Base-by-base conservation (phyloP, 1,284 basidiomycete genomes). In the Ganoderma boninense region DNA sequence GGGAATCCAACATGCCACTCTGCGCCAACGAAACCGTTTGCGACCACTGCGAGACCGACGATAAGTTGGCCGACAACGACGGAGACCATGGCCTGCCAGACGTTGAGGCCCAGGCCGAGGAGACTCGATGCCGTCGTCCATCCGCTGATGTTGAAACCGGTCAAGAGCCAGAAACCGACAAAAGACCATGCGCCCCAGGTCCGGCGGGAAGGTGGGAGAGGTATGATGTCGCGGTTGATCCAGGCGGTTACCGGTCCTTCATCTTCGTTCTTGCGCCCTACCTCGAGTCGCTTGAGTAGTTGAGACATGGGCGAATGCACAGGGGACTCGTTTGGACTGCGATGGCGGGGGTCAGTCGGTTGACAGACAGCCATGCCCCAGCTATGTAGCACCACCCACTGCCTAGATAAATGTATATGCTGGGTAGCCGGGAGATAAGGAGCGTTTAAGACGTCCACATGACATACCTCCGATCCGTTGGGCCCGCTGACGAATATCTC, bases 1-100 rank as follows among this genome's bases (percentile, higher is more conserved):
- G 75, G 75, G 46, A 74, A 76, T 18, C 75, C 75, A 64, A 74
- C 69, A 56, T 76, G 75, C 71, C 74, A 76, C 60, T 74, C 73
- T 1, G 75, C 75, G 8, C 75, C 75, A 26, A 73, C 72, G 65
- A 62, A 70, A 8, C 72, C 72, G 52, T 71, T 73, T 1, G 57
- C 72, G 6, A 73, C 72, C 10, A 73, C 72, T 7, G 72, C 70
- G 52, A n/a, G 38, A 2, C 65, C 72, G 43, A 73, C 70, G 57
- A 73, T 68, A 64, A 70, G 66, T 46, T 76, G 35, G 26, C 75
- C 75, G 43, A 76, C 69, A 54, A 72, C 66, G 65, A 76, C 71
- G 26, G 71, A 72, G 46, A 74, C 42, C 69, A 76, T 67, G 2
- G 75, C 75, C 56, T 76, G 75, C 75, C 75, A 76, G 35, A 74